A percentile compares a stretch with the other conserved stretches of the same genome.
Evolutionary conservation across 148 eudicot species (phyloP).

Genomic region (Salicornia ramosissima): DNA sequence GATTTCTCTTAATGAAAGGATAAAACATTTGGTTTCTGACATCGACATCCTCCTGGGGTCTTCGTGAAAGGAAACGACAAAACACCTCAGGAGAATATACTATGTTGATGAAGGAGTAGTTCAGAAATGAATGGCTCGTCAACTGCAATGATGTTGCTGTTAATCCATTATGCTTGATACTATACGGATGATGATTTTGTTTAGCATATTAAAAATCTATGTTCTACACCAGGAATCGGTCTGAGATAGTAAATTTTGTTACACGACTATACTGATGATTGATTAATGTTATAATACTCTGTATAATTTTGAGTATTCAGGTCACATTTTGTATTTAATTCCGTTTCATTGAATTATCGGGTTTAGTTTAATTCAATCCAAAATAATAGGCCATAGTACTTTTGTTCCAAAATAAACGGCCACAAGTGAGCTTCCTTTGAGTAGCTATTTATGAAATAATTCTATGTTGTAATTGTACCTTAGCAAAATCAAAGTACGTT

Average conservation of each 20-base stretch:
- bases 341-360: no score
- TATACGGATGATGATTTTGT: background rate
- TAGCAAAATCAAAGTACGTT: no score
- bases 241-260: background rate
- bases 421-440: no score
- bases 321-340: background rate
- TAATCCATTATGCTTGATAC: background rate
- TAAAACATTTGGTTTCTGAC: no score
- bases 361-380: no score
- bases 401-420: no score
- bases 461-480: no score
- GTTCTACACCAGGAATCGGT: background rate
- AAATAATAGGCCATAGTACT: no score
- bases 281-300: background rate
- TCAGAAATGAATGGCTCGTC: background rate
- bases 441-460: no score
- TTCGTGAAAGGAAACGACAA: background rate
- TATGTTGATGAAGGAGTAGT: background rate
- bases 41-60: no score
- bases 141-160: background rate
- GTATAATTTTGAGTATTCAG: background rate
- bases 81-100: background rate
- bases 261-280: background rate
- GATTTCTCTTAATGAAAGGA: background rate
- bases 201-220: background rate